Conservation (phyloP, 768 basidiomycete species). For the Asterophora lycoperdoides region DNA sequence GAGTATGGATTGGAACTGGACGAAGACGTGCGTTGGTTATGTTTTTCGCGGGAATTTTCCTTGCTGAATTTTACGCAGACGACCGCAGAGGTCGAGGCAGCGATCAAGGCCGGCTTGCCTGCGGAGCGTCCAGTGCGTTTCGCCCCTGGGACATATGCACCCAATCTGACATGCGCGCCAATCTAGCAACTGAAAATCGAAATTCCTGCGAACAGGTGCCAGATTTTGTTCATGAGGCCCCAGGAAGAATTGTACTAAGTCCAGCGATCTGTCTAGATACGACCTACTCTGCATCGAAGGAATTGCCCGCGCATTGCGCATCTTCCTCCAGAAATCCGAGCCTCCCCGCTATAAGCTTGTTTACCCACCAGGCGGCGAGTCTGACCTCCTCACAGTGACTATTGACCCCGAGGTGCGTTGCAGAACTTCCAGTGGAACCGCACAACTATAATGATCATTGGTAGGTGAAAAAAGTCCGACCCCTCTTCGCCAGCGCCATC, state of each 20-base stretch:
- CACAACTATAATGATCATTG: not conserved
- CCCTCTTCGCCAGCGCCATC: conserved; percentile 87
- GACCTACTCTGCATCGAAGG: conserved; percentile 98
- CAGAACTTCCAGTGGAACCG: not conserved
- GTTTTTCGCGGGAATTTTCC: not conserved
- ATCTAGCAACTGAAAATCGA: conserved; percentile 95
- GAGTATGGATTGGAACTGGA: conserved; percentile 97
- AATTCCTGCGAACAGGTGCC: conserved; percentile 91
- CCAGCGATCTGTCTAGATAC: conserved; percentile 54
- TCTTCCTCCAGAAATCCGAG: conserved; percentile 70
- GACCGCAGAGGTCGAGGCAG: conserved; percentile 79
- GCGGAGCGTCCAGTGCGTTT: conserved; percentile 73
- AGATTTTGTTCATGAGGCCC: not conserved
- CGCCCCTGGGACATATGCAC: not conserved
- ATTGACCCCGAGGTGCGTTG: conserved; percentile 66
- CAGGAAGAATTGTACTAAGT: conserved; percentile 6
- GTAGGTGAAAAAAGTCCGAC: conserved; percentile 82
- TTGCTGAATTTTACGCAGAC: conserved; percentile 48
- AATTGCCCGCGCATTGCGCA: conserved; percentile 78
- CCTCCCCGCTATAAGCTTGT: conserved; percentile 71
- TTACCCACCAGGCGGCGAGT: conserved; percentile 67
- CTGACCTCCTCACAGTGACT: conserved; percentile 59
- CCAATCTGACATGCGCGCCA: not conserved
- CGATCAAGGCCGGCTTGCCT: conserved; percentile 78
- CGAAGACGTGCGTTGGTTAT: conserved; percentile 71